phyloP scores from a whole-genome alignment of 805 yeast genomes.

The Saturnispora quitensis region DNA sequence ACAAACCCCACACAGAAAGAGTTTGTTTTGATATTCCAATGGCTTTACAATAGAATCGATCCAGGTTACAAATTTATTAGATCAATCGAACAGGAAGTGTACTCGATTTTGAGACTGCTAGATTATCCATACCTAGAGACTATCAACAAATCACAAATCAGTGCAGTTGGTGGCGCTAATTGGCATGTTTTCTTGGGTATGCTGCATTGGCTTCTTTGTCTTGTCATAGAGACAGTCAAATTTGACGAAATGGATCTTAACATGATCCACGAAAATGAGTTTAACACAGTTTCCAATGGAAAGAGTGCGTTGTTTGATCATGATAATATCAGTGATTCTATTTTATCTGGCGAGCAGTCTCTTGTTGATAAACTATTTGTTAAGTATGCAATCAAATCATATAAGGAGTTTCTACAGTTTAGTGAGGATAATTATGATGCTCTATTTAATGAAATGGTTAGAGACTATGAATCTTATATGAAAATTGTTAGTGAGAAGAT shows the following conservation, averaged over 20 bases:
- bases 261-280: constrained; percentile 16
- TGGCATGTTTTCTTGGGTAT: constrained; percentile 83
- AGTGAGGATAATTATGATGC: constrained; percentile 54
- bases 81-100: constrained; percentile 69
- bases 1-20: constrained; percentile 81
- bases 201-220: constrained; percentile 69
- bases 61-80: constrained; percentile 66
- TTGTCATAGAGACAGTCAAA: constrained; percentile 35
- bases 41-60: constrained; percentile 67
- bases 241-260: constrained; percentile 28
- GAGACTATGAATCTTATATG: constrained; percentile 44
- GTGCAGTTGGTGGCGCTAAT: constrained; percentile 84
- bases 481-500: constrained; percentile 41
- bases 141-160: constrained; percentile 73
- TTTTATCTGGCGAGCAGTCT: constrained; percentile 12
- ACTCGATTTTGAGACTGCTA: constrained; percentile 50
- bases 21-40: constrained; percentile 68
- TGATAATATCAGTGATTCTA: constrained; percentile 21
- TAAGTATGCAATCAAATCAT: constrained; percentile 55
- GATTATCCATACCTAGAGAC: constrained; percentile 76
- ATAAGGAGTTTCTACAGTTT: constrained; percentile 49
- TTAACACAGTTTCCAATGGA: neutral
- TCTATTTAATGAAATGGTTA: constrained; percentile 45
- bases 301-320: neutral
- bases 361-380: constrained; percentile 25